Evolutionary conservation across 192 early-diverging fungal species (phyloP).

Genomic region (Phycomyces nitens): DNA sequence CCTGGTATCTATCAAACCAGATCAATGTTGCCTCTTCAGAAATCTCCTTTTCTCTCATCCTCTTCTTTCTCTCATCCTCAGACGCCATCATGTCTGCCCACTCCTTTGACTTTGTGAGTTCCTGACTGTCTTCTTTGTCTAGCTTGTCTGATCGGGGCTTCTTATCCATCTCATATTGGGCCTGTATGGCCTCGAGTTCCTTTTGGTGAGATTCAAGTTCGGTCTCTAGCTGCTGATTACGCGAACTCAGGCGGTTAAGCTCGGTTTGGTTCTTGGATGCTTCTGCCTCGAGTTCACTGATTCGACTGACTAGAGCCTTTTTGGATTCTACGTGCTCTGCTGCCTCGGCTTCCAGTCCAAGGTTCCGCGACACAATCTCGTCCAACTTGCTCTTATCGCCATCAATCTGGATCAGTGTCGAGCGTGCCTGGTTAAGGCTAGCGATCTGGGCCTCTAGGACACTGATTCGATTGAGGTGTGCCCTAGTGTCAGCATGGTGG

Average conservation of each 20-base stretch:
- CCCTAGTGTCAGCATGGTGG: neutral
- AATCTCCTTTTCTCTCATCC: neutral
- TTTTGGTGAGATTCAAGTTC: neutral
- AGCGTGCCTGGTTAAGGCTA: neutral
- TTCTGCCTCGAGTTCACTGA: neutral
- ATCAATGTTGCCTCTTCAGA: neutral
- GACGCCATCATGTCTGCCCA: conserved; percentile 19
- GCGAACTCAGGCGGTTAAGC: neutral
- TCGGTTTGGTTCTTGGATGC: neutral
- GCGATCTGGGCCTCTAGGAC: neutral
- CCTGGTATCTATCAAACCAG: conserved; percentile 9
- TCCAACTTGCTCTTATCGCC: neutral
- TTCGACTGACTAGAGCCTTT: neutral
- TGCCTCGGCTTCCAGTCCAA: neutral
- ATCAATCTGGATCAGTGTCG: neutral
- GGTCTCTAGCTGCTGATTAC: neutral
- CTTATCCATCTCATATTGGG: neutral
- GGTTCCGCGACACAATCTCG: conserved; percentile 4
- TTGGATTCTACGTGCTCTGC: neutral
- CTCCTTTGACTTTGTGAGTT: conserved; percentile 2
- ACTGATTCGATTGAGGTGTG: neutral
- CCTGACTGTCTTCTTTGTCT: neutral
- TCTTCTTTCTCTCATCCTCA: conserved; percentile 10
- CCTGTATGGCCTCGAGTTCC: neutral
- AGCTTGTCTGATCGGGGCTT: neutral